These are phyloP conservation scores for Monosporozyma aquatica DNA, from an alignment of 805 yeast genomes.

Conservation along the genomic window DNA sequence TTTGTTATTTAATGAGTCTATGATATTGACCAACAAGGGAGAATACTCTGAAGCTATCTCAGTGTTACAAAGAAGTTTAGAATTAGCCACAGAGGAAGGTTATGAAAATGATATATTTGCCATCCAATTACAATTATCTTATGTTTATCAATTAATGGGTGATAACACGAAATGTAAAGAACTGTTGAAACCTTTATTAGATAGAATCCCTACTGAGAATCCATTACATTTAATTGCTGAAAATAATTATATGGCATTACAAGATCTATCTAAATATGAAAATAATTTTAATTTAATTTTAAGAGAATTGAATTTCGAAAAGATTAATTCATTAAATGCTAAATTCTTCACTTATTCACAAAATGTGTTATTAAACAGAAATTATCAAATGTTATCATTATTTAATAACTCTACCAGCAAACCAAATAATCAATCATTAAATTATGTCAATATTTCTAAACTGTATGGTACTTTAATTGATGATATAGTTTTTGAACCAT, in stretches of 20 bases:
- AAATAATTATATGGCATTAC: slow-evolving; percentile 26
- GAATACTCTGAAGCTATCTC: slow-evolving; percentile 35
- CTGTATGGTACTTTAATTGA: slow-evolving; percentile 18
- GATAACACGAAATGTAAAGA: slow-evolving; percentile 30
- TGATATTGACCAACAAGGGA: slow-evolving; percentile 41
- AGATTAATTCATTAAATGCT: slow-evolving; percentile 13
- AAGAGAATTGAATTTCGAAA: slow-evolving; percentile 30
- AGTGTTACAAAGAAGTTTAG: slow-evolving; percentile 38
- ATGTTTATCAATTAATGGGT: slow-evolving; percentile 39
- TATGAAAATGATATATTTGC: slow-evolving; percentile 47
- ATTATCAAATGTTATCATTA: slow-evolving; percentile 18
- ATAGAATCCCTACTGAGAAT: slow-evolving; percentile 16
- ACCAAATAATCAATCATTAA: not conserved
- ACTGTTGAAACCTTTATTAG: slow-evolving; percentile 31
- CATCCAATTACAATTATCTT: slow-evolving; percentile 52
- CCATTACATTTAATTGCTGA: slow-evolving; percentile 26
- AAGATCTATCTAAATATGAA: slow-evolving; percentile 25
- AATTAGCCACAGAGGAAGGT: slow-evolving; percentile 34
- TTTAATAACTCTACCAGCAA: slow-evolving; percentile 17
- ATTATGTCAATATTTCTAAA: not conserved
- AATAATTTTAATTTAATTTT: slow-evolving; percentile 25
- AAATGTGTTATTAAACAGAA: slow-evolving; percentile 18
- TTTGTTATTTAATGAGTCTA: slow-evolving; percentile 53
- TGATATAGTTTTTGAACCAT: slow-evolving; percentile 21
- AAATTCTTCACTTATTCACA: slow-evolving; percentile 22